These are phyloP conservation scores for Pestalotiopsis sp. DNA, from an alignment of 2,329 filamentous ascomycete species.

Conservation along the genomic window DNA sequence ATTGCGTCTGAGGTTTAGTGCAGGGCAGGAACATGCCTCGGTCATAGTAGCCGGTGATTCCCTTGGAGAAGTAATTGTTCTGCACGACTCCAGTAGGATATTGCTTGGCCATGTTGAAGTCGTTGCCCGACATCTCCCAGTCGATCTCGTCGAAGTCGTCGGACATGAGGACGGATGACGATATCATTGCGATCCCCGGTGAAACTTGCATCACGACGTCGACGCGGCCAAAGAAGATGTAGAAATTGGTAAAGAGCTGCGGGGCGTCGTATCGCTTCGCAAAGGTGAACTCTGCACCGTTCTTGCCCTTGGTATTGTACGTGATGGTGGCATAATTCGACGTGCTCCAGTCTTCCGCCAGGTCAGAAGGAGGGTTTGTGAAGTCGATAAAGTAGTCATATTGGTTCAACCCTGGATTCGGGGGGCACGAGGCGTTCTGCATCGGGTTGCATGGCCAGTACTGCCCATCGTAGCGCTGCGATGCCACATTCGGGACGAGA, in stretches of 20 bases:
- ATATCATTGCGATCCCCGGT: constrained; percentile 31
- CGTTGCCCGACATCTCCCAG: constrained; percentile 35
- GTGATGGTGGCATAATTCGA: constrained; percentile 26
- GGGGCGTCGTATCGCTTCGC: constrained; percentile 29
- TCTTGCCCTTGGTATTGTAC: constrained; percentile 24
- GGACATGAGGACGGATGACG: constrained; percentile 29
- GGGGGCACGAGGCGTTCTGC: constrained; percentile 23
- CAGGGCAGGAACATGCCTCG: constrained; percentile 3
- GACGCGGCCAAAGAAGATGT: constrained; percentile 33
- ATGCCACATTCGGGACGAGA: not conserved
- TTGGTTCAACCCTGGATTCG: constrained; percentile 23
- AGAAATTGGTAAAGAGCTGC: constrained; percentile 35
- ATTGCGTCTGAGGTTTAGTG: constrained; percentile 27
- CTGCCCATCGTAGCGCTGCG: constrained; percentile 7
- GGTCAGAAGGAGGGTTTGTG: constrained; percentile 25
- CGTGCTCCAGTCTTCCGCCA: constrained; percentile 27
- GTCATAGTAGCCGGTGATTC: constrained; percentile 23
- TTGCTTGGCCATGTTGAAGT: constrained; percentile 30
- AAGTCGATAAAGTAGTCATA: constrained; percentile 34
- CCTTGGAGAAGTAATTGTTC: constrained; percentile 28
- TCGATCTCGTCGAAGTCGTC: constrained; percentile 35
- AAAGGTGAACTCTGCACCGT: constrained; percentile 31
- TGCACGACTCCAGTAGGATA: constrained; percentile 29
- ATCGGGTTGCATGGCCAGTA: constrained; percentile 29
- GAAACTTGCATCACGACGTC: constrained; percentile 35